Conservation (phyloP, 2,329 filamentous ascomycete genomes). For the Periconia digitata region DNA sequence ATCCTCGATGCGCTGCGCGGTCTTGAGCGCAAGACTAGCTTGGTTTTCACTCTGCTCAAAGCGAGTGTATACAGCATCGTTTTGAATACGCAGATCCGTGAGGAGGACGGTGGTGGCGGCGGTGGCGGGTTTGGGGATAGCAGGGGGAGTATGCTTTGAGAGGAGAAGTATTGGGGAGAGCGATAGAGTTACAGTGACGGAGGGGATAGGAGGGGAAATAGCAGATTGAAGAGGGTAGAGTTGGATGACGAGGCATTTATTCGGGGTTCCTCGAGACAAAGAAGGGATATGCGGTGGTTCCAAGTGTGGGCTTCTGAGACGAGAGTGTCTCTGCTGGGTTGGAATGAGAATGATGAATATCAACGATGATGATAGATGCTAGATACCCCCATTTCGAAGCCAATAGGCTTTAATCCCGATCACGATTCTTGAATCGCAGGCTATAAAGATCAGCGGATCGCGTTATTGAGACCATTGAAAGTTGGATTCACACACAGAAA, state of each 20-base stretch:
- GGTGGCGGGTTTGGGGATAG: constrained; percentile 11
- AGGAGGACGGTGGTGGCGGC: constrained; percentile 26
- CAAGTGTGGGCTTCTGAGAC: too few relatives aligned
- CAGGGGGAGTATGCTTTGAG: constrained; percentile 2
- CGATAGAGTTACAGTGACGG: constrained; percentile 1
- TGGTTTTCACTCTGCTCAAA: constrained; percentile 95
- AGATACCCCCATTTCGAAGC: not conserved
- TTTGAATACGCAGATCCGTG: constrained; percentile 77
- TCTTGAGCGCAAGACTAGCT: constrained; percentile 88
- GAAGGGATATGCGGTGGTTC: too few relatives aligned
- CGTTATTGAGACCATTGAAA: too few relatives aligned
- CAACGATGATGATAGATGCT: constrained; percentile 1
- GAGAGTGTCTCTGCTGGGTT: too few relatives aligned
- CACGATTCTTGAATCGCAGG: too few relatives aligned
- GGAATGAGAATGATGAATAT: not conserved
- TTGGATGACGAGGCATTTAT: too few relatives aligned
- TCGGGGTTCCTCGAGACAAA: too few relatives aligned
- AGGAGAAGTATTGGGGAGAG: constrained; percentile 2
- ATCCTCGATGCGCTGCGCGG: constrained; percentile 85
- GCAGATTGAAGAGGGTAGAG: not conserved
- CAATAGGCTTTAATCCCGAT: too few relatives aligned
- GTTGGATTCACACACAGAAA: too few relatives aligned
- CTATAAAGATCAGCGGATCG: too few relatives aligned
- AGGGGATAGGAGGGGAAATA: constrained; percentile 6
- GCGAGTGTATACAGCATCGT: constrained; percentile 99